Evolutionary conservation across 495 filamentous ascomycete species (phyloP).

Genomic region (Apodospora peruviana): DNA sequence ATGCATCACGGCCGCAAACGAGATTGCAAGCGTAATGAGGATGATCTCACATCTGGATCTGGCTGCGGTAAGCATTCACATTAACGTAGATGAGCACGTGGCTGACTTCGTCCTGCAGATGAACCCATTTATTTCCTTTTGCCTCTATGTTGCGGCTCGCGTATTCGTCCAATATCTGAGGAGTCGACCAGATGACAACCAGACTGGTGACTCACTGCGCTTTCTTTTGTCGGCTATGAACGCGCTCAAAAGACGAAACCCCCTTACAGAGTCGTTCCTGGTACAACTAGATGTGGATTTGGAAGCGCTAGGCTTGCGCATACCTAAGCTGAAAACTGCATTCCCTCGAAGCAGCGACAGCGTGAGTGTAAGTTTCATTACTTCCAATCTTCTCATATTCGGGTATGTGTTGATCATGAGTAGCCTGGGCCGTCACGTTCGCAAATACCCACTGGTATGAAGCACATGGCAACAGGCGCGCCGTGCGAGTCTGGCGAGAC

Average conservation of each 20-base stretch:
- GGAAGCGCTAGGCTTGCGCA: conserved; percentile 54
- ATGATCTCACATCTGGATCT: conserved; percentile 90
- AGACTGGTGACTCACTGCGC: conserved; percentile 74
- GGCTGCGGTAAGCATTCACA: conserved; percentile 56
- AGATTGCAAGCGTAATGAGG: conserved; percentile 95
- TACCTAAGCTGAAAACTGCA: conserved; percentile 46
- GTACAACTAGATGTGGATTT: conserved; percentile 91
- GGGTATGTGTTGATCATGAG: not conserved
- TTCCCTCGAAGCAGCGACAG: conserved; percentile 46
- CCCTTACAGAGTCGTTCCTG: conserved; percentile 90
- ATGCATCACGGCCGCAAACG: conserved; percentile 88
- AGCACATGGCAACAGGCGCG: not conserved
- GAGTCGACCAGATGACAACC: conserved; percentile 75
- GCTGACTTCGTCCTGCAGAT: conserved; percentile 50
- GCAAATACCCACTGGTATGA: not conserved
- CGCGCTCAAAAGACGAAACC: conserved; percentile 80
- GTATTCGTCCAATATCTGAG: conserved; percentile 96
- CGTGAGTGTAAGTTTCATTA: conserved; percentile 29
- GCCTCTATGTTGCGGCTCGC: conserved; percentile 86
- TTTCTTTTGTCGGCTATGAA: conserved; percentile 89
- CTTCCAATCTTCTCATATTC: not conserved
- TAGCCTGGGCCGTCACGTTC: conserved; percentile 10
- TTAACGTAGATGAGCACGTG: not conserved
- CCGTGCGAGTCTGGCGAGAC: not conserved
- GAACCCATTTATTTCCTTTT: conserved; percentile 95